Evolutionary conservation across 768 basidiomycete genomes (phyloP).

Genomic region (Termitomyces sp.): DNA sequence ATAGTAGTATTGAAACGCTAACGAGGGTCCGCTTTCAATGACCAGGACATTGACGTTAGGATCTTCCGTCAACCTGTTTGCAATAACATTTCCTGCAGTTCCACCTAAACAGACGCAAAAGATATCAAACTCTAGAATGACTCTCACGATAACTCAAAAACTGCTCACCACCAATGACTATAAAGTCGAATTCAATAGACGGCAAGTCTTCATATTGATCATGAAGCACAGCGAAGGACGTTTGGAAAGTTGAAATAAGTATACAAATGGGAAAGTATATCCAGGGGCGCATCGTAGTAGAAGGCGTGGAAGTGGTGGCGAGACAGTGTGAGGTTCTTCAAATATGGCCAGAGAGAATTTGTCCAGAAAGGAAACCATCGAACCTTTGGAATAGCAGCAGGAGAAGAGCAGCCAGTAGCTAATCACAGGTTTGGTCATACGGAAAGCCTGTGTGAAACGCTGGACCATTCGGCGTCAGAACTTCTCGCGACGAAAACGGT

Average conservation of each 20-base stretch:
- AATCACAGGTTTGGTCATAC: background rate
- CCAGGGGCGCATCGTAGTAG: background rate
- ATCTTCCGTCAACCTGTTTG: background rate
- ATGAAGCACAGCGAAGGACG: background rate
- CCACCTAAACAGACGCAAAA: background rate
- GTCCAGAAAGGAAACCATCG: background rate
- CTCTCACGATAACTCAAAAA: background rate
- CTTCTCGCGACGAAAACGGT: background rate
- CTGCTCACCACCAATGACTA: constrained; percentile 9
- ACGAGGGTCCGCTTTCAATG: background rate
- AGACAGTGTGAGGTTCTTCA: background rate
- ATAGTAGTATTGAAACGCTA: background rate
- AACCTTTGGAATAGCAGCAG: background rate
- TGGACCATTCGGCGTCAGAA: background rate
- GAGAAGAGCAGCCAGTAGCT: background rate
- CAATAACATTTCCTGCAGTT: background rate
- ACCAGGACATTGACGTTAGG: background rate
- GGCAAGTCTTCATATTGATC: background rate
- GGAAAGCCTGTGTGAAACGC: background rate
- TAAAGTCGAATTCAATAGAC: constrained; percentile 6
- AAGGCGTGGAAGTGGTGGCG: background rate
- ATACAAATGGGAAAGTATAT: background rate
- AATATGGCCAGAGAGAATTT: background rate
- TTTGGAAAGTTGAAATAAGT: background rate
- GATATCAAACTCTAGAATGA: background rate